These are phyloP conservation scores for Spergularia bocconei DNA, from an alignment of 148 eudicot genomes.

Conservation along the genomic window DNA sequence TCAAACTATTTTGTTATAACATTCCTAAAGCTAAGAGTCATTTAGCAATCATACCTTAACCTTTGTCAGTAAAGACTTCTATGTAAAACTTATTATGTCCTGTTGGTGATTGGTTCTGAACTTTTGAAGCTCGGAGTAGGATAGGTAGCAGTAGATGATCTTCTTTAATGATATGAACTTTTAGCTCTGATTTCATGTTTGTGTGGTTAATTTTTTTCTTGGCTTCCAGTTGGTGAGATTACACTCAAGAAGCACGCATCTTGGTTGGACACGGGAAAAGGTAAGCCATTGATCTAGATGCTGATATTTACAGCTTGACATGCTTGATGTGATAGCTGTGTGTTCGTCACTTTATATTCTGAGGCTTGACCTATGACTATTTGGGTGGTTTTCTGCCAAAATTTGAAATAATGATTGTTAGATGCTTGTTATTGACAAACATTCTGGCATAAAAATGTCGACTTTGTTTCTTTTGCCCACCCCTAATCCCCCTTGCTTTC, in stretches of 20 bases:
- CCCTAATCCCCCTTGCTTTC: too few species aligned
- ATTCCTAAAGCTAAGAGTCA: too few species aligned
- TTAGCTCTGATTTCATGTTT: neutral
- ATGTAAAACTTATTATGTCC: neutral
- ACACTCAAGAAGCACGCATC: conserved; percentile 66
- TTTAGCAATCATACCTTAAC: neutral
- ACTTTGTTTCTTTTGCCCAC: too few species aligned
- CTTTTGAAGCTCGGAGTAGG: neutral
- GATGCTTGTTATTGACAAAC: neutral
- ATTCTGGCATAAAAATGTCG: neutral
- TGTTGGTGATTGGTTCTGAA: neutral
- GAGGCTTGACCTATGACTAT: neutral
- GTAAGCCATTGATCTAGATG: conserved; percentile 33
- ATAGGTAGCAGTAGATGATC: neutral
- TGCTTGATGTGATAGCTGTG: conserved; percentile 1
- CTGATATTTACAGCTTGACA: neutral
- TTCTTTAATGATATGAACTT: conserved; percentile 2
- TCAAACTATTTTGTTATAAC: neutral
- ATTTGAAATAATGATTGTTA: neutral
- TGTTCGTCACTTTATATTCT: too few species aligned
- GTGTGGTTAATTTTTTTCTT: conserved; percentile 13
- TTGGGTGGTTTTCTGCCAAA: neutral
- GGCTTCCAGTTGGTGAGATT: conserved; percentile 59
- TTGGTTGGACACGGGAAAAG: conserved; percentile 92
- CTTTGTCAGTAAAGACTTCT: neutral